phyloP scores from a whole-genome alignment of 2,329 filamentous ascomycete genomes.

The Plenodomus biglobosus region DNA sequence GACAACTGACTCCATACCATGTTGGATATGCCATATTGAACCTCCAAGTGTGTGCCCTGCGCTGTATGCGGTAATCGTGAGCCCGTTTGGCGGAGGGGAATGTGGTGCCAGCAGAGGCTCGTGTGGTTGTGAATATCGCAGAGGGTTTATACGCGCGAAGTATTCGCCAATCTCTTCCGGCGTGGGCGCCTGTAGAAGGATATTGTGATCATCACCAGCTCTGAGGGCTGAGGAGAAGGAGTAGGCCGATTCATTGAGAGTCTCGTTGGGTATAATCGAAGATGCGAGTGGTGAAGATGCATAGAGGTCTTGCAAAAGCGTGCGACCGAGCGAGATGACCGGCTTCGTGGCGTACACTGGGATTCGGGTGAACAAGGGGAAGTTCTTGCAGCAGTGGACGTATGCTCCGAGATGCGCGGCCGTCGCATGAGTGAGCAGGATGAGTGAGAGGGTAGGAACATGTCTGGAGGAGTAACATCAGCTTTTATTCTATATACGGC shows the following conservation, averaged over 20 bases:
- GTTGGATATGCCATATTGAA: slow-evolving; percentile 98
- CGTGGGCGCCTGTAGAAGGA: slow-evolving; percentile 70
- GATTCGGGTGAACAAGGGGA: slow-evolving; percentile 87
- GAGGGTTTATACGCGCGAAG: slow-evolving; percentile 83
- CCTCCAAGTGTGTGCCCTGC: slow-evolving; percentile 94
- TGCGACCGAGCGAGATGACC: slow-evolving; percentile 89
- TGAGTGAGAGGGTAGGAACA: slow-evolving; percentile 85
- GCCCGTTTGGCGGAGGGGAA: slow-evolving; percentile 82
- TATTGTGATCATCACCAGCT: slow-evolving; percentile 47
- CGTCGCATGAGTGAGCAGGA: slow-evolving; percentile 93
- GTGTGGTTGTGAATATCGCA: slow-evolving; percentile 97
- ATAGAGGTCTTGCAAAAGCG: slow-evolving; percentile 88
- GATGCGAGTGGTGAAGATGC: slow-evolving; percentile 84
- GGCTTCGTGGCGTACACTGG: slow-evolving; percentile 93
- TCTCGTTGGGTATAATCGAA: slow-evolving; percentile 73
- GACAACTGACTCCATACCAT: slow-evolving; percentile 93
- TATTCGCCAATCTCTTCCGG: slow-evolving; percentile 88
- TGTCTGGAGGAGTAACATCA: slow-evolving; percentile 59
- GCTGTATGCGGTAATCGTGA: slow-evolving; percentile 95
- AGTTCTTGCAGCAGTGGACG: slow-evolving; percentile 95
- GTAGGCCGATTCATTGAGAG: slow-evolving; percentile 67
- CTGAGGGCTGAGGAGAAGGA: slow-evolving; percentile 56
- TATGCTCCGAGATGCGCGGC: slow-evolving; percentile 89
- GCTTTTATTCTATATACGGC: slow-evolving; percentile 17
- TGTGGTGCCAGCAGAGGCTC: slow-evolving; percentile 85